A percentile compares a stretch with the other conserved stretches of the same genome.
These are phyloP conservation scores for Candida adriatica DNA, from an alignment of 805 yeast genomes.

Conservation along the genomic window DNA sequence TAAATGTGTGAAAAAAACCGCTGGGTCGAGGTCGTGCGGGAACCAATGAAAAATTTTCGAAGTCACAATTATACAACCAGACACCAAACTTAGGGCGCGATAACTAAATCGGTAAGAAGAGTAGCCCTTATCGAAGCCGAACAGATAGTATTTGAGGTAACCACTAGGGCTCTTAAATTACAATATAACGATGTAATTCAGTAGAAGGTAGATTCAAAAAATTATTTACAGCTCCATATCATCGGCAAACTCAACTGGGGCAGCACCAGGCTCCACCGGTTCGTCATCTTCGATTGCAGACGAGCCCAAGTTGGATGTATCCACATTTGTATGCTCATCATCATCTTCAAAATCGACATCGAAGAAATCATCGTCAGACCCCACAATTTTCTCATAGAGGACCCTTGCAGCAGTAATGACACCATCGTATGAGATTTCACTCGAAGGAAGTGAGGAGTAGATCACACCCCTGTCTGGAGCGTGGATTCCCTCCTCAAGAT, in stretches of 20 bases:
- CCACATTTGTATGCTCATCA: conserved; percentile 42
- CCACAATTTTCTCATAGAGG: conserved; percentile 73
- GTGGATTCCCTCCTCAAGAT: conserved; percentile 23
- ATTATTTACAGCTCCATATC: conserved; percentile 23
- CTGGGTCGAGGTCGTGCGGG: not conserved
- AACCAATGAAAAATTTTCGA: conserved; percentile 10
- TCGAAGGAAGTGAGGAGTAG: conserved; percentile 62
- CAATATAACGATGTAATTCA: too few species aligned
- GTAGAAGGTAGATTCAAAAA: too few species aligned
- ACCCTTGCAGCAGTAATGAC: conserved; percentile 73
- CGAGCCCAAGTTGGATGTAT: conserved; percentile 20
- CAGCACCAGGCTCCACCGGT: conserved; percentile 18
- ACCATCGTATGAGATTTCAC: conserved; percentile 90
- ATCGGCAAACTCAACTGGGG: conserved; percentile 34
- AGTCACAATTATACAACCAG: conserved; percentile 12
- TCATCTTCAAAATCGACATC: conserved; percentile 91
- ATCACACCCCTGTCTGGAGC: conserved; percentile 40
- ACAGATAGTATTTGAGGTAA: too few species aligned
- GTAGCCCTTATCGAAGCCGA: too few species aligned
- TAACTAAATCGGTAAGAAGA: too few species aligned
- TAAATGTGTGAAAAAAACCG: not conserved
- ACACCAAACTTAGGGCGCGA: conserved; percentile 2
- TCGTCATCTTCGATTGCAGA: conserved; percentile 19
- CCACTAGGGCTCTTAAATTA: too few species aligned
- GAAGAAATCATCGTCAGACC: conserved; percentile 92